Percentiles rank a stretch among this genome's conserved stretches.
These are phyloP conservation scores for Lecanoromycetidae sp. DNA, from an alignment of 2,329 filamentous ascomycete genomes.

Conservation along the genomic window DNA sequence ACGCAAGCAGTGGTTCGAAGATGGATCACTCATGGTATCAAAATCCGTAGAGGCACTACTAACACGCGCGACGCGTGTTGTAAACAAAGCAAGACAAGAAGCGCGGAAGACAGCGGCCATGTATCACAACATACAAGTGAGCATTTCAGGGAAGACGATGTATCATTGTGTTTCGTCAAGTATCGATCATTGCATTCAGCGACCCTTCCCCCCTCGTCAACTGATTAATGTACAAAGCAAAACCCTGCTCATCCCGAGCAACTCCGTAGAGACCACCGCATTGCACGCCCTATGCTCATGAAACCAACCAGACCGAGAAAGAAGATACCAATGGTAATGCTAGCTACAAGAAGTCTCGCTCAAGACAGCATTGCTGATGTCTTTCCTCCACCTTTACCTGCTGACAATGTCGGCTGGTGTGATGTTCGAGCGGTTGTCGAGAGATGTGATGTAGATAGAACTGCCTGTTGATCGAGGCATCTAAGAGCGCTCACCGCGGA, in stretches of 20 bases:
- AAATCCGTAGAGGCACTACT: no score
- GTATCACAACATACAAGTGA: no score
- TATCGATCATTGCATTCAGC: conserved; percentile 7
- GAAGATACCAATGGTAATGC: background rate
- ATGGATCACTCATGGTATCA: no score
- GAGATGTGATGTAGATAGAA: conserved; percentile 10
- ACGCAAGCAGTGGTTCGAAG: background rate
- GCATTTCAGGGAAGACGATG: background rate
- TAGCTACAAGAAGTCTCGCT: conserved; percentile 16
- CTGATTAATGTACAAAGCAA: conserved; percentile 18
- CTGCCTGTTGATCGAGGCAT: conserved; percentile 4
- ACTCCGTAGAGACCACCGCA: conserved; percentile 9
- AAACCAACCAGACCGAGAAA: background rate
- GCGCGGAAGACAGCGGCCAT: no score
- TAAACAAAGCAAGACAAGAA: background rate
- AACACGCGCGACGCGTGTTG: background rate
- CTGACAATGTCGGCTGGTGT: conserved; percentile 1
- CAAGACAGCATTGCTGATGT: conserved; percentile 8
- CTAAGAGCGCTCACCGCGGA: conserved; percentile 83
- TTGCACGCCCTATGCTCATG: conserved; percentile 11
- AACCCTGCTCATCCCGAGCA: conserved; percentile 13
- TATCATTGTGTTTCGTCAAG: conserved; percentile 9
- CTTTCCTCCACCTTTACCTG: conserved; percentile 14
- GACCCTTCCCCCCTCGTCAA: conserved; percentile 6
- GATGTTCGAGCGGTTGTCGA: conserved; percentile 16